Evolutionary conservation across 306 rosid species (phyloP), one percentile per base, ranked within the genome.

Genomic region (Dalbergia cultrata): DNA sequence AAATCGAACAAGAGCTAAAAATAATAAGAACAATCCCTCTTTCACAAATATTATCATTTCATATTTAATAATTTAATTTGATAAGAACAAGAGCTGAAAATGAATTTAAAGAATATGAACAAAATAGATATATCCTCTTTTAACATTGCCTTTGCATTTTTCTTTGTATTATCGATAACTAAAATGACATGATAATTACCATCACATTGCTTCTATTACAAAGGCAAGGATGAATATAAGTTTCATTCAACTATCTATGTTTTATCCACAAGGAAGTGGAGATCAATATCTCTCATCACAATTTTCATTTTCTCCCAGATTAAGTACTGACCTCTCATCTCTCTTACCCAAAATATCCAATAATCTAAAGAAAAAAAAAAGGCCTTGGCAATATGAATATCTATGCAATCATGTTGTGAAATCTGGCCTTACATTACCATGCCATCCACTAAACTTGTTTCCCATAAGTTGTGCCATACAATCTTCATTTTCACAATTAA

Each of bases 261-360:
- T 67, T 66, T 81, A 45, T 67, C 80, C 81, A 81, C 80, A 58
- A 74, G 16, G 81, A 74, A 68, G 77, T 68, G 72, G 60, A 75
- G 75, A 61, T 68, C 50, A 60, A 67, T 63, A 14, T 43, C 54
- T 14, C 43, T 53, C 22, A 21, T 63, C 63, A 56, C 64, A 68
- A 53, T 77, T 71, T 76, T 50, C 64, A 82, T 22, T 71, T 56
- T 52, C 66, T 69, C 45, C 65, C 31, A 5, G 35, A 45, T 41
- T 66, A 74, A 67, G 76, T 47, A 68, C 31, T 52, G 61, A 57
- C 21, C 44, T 57, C 67, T 35, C n/a, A 53, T 33, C 63, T 57
- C 43, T 67, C 61, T 58, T 35, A 67, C 81, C 5, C n/a, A 66
- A 69, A 35, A 26, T 31, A 65, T n/a, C 50, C 16, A 21, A 21